Evolutionary conservation across 495 filamentous ascomycete genomes (phyloP).

Genomic region (Chaetomium fimeti): DNA sequence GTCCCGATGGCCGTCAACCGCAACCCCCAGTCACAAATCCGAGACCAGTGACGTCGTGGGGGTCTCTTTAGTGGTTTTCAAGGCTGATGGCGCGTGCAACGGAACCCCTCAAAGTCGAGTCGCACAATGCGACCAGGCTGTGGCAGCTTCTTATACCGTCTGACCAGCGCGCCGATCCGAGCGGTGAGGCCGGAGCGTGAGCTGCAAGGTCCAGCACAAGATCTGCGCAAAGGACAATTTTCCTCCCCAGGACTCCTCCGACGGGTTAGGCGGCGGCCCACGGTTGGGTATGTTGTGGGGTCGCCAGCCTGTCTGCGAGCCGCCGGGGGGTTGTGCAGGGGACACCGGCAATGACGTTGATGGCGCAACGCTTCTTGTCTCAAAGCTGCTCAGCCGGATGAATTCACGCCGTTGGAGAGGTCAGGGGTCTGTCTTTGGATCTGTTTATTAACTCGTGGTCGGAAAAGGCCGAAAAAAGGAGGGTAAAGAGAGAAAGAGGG

Average conservation of each 20-base stretch:
- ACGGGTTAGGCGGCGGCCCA: background rate
- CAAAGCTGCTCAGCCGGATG: background rate
- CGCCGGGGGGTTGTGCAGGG: conserved; percentile 11
- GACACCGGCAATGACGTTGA: background rate
- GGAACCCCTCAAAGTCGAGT: conserved; percentile 12
- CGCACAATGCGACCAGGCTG: conserved; percentile 21
- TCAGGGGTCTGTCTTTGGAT: background rate
- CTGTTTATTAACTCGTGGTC: background rate
- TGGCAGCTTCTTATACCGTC: conserved; percentile 1
- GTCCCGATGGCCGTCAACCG: background rate
- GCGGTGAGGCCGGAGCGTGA: conserved; percentile 9
- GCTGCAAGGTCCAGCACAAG: conserved; percentile 10
- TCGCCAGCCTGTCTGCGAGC: background rate
- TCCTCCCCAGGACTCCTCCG: background rate
- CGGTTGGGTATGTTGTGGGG: background rate
- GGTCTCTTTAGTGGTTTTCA: background rate
- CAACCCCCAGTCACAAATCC: conserved; percentile 6
- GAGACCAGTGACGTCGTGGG: conserved; percentile 13
- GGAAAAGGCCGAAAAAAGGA: background rate
- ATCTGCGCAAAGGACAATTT: conserved; percentile 19
- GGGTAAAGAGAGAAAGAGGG: background rate
- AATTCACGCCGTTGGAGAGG: background rate
- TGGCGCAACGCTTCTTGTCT: conserved; percentile 10
- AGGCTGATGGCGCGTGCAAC: background rate
- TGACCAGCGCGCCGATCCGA: conserved; percentile 7